Base-by-base conservation (phyloP, 2,329 filamentous ascomycete species). In the Aspergillus bombycis region DNA sequence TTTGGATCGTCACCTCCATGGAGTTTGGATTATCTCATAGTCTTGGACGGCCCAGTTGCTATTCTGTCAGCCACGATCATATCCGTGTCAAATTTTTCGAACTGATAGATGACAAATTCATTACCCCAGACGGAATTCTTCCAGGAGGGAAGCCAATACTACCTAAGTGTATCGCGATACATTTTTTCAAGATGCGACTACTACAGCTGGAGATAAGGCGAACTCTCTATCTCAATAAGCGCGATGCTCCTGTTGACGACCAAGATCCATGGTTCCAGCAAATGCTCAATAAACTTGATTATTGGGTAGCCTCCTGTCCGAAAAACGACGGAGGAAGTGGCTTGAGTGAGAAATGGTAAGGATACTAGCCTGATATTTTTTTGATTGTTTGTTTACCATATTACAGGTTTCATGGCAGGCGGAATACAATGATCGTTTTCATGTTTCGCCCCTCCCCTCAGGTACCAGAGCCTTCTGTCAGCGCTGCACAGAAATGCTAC, bases 371-470 rank as follows among this genome's bases (percentile, higher is more conserved):
- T 68, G 64, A 8, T 23, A 11, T n/a, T 21, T 34, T 9, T 11
- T 50, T 10, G 30, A 38, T 10, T 32, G 23, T 38, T n/a, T 52
- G 28, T 23, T 62, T 46, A 56, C 61, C 16, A 52, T 55, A 66
- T 63, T 32, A 61, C 63, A 87, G 85, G 85, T 89, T 89, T 69
- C 80, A 83, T 65, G 86, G 84, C 19, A 85, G 91, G 67, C 93
- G 91, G 76, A 93, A 97, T 74, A 92, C 92, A 54, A 94, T 97
- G 88, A 83, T 96, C 26, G 88, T 97, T 53, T 91, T 94, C 70
- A 85, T 98, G 68, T 95, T 93, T 76, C 87, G 95, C 3, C 95
- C 95, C 0, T 97, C 93, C 1, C 95, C 95, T 1, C 95, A 98
- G 75, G 88, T 98, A 2, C 92, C 94, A 0, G 89, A 91, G 65